A percentile compares a stretch with the other conserved stretches of the same genome.
Evolutionary conservation across 1,284 basidiomycete genomes (phyloP).

Genomic region (Heterobasidion parviporum): DNA sequence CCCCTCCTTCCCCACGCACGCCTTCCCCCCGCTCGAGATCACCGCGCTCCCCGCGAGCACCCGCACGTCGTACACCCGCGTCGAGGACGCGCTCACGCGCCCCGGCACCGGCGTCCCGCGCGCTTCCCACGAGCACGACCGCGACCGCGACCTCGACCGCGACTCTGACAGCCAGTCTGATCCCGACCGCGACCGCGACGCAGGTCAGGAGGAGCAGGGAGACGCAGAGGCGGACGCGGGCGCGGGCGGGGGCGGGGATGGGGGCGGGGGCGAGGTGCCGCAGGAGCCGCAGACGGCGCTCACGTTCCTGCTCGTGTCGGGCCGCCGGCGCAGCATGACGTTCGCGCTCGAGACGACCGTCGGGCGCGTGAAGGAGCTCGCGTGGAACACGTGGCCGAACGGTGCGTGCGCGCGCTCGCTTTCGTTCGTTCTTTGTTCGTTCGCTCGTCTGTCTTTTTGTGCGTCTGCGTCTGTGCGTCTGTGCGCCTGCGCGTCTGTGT

Average conservation of each 20-base stretch:
- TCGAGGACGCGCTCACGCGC: constrained; percentile 16
- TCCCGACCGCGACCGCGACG: constrained; percentile 4
- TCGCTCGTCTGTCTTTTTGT: too few relatives aligned
- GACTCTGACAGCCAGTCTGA: neutral
- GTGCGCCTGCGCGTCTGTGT: too few relatives aligned
- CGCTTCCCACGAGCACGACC: neutral
- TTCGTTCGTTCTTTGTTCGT: too few relatives aligned
- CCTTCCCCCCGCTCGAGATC: constrained; percentile 15
- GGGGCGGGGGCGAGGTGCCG: neutral
- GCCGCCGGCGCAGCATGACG: constrained; percentile 61
- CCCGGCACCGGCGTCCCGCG: constrained; percentile 12
- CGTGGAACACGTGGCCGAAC: constrained; percentile 78
- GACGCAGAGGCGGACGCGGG: neutral
- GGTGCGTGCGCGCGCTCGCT: constrained; percentile 54
- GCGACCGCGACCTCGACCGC: neutral
- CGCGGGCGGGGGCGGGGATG: neutral
- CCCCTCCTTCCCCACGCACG: constrained; percentile 3
- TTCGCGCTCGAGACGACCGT: constrained; percentile 77
- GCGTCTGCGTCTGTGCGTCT: too few relatives aligned
- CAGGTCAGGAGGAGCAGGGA: constrained; percentile 5
- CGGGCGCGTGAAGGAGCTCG: constrained; percentile 76
- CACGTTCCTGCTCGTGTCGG: constrained; percentile 73
- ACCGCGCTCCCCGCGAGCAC: constrained; percentile 24
- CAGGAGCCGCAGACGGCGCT: constrained; percentile 51
- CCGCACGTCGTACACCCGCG: constrained; percentile 29